Evolutionary conservation across 2,329 filamentous ascomycete genomes (phyloP).

Genomic region (Aureobasidium sp.): DNA sequence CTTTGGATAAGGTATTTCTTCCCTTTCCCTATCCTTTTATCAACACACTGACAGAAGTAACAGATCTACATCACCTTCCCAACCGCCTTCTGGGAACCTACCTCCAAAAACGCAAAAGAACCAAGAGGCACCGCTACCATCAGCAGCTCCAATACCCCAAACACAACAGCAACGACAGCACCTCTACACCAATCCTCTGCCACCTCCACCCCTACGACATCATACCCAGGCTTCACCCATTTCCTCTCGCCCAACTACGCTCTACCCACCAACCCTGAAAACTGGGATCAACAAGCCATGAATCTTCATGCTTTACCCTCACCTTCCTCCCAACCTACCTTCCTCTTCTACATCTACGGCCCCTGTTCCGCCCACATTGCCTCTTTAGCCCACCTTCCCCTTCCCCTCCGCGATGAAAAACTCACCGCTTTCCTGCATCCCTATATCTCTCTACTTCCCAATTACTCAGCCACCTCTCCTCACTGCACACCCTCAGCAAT

Average conservation of each 20-base stretch:
- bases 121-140: not conserved
- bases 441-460: conserved; percentile 67
- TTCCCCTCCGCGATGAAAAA: conserved; percentile 43
- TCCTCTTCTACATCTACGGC: conserved; percentile 76
- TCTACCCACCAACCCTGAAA: conserved; percentile 47
- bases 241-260: conserved; percentile 68
- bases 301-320: conserved; percentile 62
- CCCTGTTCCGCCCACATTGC: conserved; percentile 51
- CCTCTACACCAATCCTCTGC: conserved; percentile 25
- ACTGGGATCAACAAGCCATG: conserved; percentile 57
- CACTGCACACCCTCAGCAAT: conserved; percentile 55
- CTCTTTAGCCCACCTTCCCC: conserved; percentile 23
- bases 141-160: conserved; percentile 25
- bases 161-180: conserved; percentile 29
- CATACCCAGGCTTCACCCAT: conserved; percentile 63
- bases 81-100: conserved; percentile 17
- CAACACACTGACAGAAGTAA: conserved; percentile 9
- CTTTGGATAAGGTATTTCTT: conserved; percentile 15
- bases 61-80: conserved; percentile 54
- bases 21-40: too few species aligned
- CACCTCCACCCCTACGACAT: too few species aligned
- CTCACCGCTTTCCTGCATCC: conserved; percentile 64
- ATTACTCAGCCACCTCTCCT: conserved; percentile 47
- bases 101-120: not conserved
- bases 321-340: conserved; percentile 60